Evolutionary conservation across 2,329 filamentous ascomycete genomes (phyloP).

Genomic region (Colletotrichum sp.): DNA sequence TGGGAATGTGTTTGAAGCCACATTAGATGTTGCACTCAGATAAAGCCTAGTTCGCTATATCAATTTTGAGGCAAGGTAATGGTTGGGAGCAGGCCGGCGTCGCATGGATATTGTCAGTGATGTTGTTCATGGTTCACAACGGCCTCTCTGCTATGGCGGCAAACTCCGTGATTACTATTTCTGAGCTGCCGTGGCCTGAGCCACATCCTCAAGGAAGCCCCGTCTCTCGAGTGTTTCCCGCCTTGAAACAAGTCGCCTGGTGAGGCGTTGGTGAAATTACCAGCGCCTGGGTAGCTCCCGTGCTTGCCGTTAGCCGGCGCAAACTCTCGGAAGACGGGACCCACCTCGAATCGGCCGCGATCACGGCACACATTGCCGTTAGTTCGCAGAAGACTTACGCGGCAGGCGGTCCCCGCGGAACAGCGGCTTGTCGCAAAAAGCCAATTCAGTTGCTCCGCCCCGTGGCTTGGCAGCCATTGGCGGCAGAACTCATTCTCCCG

Average conservation of each 20-base stretch:
- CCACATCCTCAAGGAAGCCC: background rate
- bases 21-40: background rate
- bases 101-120: background rate
- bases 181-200: background rate
- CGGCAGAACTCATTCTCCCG: background rate
- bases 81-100: background rate
- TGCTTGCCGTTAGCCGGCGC: background rate
- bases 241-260: background rate
- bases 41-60: accelerated
- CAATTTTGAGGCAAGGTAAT: background rate
- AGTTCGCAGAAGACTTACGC: background rate
- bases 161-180: background rate
- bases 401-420: background rate
- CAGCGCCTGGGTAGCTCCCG: background rate
- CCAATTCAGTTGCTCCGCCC: background rate
- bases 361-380: background rate
- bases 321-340: background rate
- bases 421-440: background rate
- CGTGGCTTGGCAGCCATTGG: background rate
- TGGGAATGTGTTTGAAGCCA: background rate
- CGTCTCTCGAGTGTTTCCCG: background rate
- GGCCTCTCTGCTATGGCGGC: background rate
- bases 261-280: background rate
- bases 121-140: background rate
- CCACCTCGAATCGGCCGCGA: background rate